Conservation (phyloP, 2,329 filamentous ascomycete species). For the Fusarium floridanum region DNA sequence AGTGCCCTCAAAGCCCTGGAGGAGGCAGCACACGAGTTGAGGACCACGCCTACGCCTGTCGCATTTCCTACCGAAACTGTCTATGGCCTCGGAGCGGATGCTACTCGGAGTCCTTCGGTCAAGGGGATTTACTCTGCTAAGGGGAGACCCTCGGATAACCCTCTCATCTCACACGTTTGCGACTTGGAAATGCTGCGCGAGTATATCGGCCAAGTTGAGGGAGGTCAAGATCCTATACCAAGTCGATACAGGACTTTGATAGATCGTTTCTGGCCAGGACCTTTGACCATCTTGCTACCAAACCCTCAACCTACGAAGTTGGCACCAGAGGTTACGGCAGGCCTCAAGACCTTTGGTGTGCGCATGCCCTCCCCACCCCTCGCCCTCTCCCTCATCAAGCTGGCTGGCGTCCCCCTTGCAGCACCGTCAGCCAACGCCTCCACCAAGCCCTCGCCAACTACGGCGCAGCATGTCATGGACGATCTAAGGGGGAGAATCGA, state of each 20-base stretch:
- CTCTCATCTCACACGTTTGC: slow-evolving; percentile 91
- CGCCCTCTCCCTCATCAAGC: slow-evolving; percentile 87
- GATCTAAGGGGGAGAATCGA: slow-evolving; percentile 87
- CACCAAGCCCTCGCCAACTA: slow-evolving; percentile 91
- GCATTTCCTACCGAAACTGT: slow-evolving; percentile 98
- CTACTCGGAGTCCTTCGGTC: slow-evolving; percentile 85
- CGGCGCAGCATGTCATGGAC: slow-evolving; percentile 87
- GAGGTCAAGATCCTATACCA: slow-evolving; percentile 67
- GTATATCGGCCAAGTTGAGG: slow-evolving; percentile 62
- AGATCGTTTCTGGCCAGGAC: slow-evolving; percentile 90
- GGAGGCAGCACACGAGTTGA: slow-evolving; percentile 76
- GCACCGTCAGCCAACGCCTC: slow-evolving; percentile 96
- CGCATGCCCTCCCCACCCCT: slow-evolving; percentile 89
- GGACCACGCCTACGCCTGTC: slow-evolving; percentile 78
- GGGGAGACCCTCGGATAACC: slow-evolving; percentile 91
- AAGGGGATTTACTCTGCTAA: slow-evolving; percentile 94
- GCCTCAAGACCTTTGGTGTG: slow-evolving; percentile 85
- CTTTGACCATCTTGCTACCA: slow-evolving; percentile 89
- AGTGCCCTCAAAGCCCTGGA: slow-evolving; percentile 61
- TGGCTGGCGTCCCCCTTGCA: slow-evolving; percentile 83
- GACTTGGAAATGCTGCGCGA: slow-evolving; percentile 81
- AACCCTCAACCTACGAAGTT: slow-evolving; percentile 77
- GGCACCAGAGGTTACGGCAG: slow-evolving; percentile 92
- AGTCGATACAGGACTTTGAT: slow-evolving; percentile 84
- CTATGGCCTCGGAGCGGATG: slow-evolving; percentile 96